These are phyloP conservation scores for Suillus americanus DNA, from an alignment of 768 basidiomycete genomes.

Conservation along the genomic window DNA sequence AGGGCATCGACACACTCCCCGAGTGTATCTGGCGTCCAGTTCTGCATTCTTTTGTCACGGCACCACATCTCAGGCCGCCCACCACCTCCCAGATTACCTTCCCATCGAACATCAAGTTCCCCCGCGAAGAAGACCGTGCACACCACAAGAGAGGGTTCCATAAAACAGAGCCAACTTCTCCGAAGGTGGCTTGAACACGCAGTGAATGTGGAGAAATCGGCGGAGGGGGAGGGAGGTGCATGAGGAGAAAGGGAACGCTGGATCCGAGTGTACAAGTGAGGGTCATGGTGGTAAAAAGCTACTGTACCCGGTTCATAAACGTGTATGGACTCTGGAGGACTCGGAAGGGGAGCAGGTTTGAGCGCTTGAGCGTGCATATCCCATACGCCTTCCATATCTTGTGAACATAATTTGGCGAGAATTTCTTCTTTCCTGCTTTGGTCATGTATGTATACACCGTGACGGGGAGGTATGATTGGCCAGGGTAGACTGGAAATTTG, in stretches of 20 bases:
- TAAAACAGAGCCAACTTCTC: conserved; percentile 43
- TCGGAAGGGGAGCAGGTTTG: background rate
- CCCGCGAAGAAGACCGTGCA: conserved; percentile 55
- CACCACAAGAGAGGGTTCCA: conserved; percentile 70
- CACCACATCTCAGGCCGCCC: conserved; percentile 41
- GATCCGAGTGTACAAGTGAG: conserved; percentile 72
- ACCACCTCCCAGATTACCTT: conserved; percentile 34
- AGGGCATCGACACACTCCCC: background rate
- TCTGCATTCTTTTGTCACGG: conserved; percentile 24
- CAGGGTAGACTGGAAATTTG: too few species aligned
- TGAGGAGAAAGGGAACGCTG: conserved; percentile 72
- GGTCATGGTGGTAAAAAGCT: conserved; percentile 77
- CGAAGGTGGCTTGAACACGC: background rate
- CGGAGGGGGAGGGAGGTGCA: conserved; percentile 60
- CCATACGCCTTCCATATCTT: conserved; percentile 69
- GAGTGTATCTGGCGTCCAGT: conserved; percentile 18
- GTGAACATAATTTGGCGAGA: too few species aligned
- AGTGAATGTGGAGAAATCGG: conserved; percentile 13
- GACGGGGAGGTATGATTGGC: too few species aligned
- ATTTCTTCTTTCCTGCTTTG: too few species aligned
- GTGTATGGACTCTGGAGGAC: background rate
- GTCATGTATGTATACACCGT: too few species aligned
- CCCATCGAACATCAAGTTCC: conserved; percentile 67
- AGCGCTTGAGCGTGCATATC: conserved; percentile 29
- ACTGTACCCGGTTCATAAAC: conserved; percentile 33